Evolutionary conservation across 2,329 filamentous ascomycete species (phyloP).

Genomic region (Alternaria sp.): DNA sequence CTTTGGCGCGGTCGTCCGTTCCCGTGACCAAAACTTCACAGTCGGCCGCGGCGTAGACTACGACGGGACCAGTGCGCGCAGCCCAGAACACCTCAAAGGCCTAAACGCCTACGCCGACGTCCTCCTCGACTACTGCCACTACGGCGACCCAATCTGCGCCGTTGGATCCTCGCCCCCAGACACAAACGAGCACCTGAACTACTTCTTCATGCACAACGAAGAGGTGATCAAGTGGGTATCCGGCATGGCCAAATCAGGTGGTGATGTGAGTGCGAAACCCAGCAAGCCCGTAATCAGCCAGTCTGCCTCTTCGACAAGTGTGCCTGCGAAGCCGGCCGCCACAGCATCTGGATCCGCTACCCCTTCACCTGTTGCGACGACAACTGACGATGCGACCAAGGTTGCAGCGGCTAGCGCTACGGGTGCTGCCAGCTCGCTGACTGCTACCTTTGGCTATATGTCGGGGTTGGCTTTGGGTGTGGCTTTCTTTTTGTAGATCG

Average conservation of each 20-base stretch:
- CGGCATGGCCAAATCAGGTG: conserved; percentile 20
- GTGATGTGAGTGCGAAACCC: conserved; percentile 18
- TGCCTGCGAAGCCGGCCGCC: conserved; percentile 6
- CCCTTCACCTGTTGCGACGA: not conserved
- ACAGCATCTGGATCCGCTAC: conserved; percentile 1
- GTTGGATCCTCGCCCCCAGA: conserved; percentile 58
- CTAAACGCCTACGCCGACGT: conserved; percentile 39
- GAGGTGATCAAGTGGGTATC: conserved; percentile 28
- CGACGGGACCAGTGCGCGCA: conserved; percentile 30
- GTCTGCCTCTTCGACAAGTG: conserved; percentile 1
- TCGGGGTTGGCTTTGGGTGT: not conserved
- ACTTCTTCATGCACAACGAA: conserved; percentile 51
- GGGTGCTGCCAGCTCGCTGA: conserved; percentile 5
- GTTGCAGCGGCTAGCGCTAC: conserved; percentile 11
- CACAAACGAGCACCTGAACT: conserved; percentile 63
- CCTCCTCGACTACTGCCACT: conserved; percentile 69
- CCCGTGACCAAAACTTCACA: conserved; percentile 30
- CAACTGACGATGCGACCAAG: conserved; percentile 14
- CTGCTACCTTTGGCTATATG: conserved; percentile 2
- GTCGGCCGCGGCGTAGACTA: conserved; percentile 28
- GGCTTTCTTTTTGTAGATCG: not conserved
- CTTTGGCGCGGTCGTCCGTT: conserved; percentile 35
- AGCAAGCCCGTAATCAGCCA: conserved; percentile 7
- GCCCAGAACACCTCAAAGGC: conserved; percentile 19
- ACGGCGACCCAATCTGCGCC: conserved; percentile 68